Conservation (phyloP, 169 alveolate genomes). For the Cryptosporidium parvum region DNA sequence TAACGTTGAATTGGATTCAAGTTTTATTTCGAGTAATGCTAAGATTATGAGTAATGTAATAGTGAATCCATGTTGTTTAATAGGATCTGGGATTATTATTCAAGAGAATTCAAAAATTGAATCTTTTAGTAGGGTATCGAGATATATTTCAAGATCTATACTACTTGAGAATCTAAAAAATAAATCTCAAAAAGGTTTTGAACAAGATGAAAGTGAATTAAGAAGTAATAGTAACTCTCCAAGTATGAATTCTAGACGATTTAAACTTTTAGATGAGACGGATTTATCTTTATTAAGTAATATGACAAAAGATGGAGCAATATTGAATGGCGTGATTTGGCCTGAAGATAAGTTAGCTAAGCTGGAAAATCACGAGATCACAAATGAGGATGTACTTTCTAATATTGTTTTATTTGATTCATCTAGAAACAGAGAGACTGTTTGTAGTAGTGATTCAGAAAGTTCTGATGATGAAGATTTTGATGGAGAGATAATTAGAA, state of each 20-base stretch:
- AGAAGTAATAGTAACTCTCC: slow-evolving; percentile 14
- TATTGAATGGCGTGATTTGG: slow-evolving; percentile 40
- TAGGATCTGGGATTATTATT: slow-evolving; percentile 43
- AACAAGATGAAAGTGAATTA: background rate
- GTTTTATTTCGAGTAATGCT: slow-evolving; percentile 49
- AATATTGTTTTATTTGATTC: slow-evolving; percentile 27
- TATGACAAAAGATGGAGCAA: background rate
- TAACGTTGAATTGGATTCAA: slow-evolving; percentile 22
- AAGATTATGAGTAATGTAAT: slow-evolving; percentile 1
- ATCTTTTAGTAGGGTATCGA: slow-evolving; percentile 43
- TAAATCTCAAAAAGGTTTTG: background rate
- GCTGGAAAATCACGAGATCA: background rate
- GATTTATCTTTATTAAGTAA: background rate
- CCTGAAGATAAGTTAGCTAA: slow-evolving; percentile 10
- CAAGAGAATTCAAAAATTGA: slow-evolving; percentile 27
- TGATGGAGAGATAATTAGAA: background rate
- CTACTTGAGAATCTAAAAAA: background rate
- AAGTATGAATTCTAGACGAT: slow-evolving; percentile 2
- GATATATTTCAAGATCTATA: slow-evolving; percentile 10
- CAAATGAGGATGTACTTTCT: slow-evolving; percentile 18
- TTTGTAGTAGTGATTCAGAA: background rate
- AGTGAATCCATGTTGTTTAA: slow-evolving; percentile 16
- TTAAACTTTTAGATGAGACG: slow-evolving; percentile 14
- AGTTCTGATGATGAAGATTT: background rate
- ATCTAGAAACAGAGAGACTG: background rate